These are phyloP conservation scores for Omphalotus olearius DNA, from an alignment of 1,284 basidiomycete genomes.

Conservation along the genomic window DNA sequence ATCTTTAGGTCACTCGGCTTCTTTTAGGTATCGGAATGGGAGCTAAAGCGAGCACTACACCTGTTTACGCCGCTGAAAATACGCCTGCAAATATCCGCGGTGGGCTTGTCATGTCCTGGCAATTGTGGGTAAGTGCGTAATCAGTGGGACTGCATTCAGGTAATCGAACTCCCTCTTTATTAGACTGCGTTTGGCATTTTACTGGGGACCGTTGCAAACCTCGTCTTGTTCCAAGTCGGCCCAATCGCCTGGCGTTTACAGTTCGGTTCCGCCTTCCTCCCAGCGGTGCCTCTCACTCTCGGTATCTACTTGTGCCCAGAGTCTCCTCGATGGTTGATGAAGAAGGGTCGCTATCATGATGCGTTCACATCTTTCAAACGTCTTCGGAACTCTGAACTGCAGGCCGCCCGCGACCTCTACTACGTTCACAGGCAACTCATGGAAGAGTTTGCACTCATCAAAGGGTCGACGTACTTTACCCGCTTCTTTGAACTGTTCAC, in stretches of 20 bases:
- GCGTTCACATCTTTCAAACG: slow-evolving; percentile 56
- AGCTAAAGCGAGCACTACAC: slow-evolving; percentile 58
- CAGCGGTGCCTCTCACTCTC: slow-evolving; percentile 44
- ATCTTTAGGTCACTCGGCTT: slow-evolving; percentile 42
- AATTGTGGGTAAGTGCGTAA: slow-evolving; percentile 45
- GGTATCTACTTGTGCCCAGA: slow-evolving; percentile 51
- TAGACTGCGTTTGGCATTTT: slow-evolving; percentile 57
- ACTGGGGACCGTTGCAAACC: slow-evolving; percentile 48
- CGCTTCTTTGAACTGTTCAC: slow-evolving; percentile 63
- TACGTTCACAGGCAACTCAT: slow-evolving; percentile 57
- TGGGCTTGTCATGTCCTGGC: slow-evolving; percentile 68
- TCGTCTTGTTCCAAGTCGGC: slow-evolving; percentile 40
- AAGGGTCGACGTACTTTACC: slow-evolving; percentile 39
- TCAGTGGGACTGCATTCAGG: not conserved
- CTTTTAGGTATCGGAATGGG: slow-evolving; percentile 69
- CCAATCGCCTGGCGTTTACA: slow-evolving; percentile 56
- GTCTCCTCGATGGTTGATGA: slow-evolving; percentile 53
- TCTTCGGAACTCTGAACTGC: slow-evolving; percentile 60
- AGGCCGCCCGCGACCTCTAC: slow-evolving; percentile 56
- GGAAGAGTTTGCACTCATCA: slow-evolving; percentile 49
- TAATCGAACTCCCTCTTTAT: not conserved
- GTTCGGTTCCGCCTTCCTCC: slow-evolving; percentile 50
- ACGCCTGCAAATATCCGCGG: slow-evolving; percentile 63
- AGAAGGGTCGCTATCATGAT: slow-evolving; percentile 51
- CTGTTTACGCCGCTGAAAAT: slow-evolving; percentile 58